A percentile compares a stretch with the other conserved stretches of the same genome.
phyloP scores from a whole-genome alignment of 352 stramenopile genomes.

The Pythium chondricola region DNA sequence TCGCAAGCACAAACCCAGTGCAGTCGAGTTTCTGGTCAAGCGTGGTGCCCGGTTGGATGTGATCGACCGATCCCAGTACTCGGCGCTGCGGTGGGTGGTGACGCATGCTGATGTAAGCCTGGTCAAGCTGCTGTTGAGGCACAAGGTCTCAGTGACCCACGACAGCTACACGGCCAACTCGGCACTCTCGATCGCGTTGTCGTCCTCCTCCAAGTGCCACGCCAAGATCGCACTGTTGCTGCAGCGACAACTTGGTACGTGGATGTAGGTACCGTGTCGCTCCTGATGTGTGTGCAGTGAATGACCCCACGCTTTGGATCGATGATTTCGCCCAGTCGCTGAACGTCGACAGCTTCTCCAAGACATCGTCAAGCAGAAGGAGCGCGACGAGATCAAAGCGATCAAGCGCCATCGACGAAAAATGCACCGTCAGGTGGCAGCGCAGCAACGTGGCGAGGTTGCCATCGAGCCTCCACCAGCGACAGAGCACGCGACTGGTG shows the following conservation, averaged over 20 bases:
- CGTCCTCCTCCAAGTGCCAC: conserved; percentile 26
- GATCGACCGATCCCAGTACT: conserved; percentile 38
- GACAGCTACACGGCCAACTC: conserved; percentile 45
- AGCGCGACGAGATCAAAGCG: conserved; percentile 27
- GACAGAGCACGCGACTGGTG: neutral
- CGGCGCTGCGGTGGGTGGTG: conserved; percentile 43
- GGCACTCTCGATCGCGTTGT: conserved; percentile 34
- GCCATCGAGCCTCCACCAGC: neutral
- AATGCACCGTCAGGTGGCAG: conserved; percentile 6
- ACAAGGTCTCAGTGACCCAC: conserved; percentile 34
- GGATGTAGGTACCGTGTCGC: no score
- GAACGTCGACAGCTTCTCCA: conserved; percentile 30
- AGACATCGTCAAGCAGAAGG: conserved; percentile 23
- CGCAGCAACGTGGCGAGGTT: neutral
- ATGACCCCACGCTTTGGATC: neutral
- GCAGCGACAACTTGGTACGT: conserved; percentile 36
- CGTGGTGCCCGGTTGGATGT: conserved; percentile 30
- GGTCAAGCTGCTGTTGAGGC: conserved; percentile 29
- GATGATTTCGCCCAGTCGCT: conserved; percentile 16
- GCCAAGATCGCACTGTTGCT: conserved; percentile 31
- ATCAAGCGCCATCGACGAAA: conserved; percentile 18
- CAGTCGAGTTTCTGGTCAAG: conserved; percentile 36
- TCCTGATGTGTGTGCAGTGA: neutral
- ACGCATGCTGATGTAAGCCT: conserved; percentile 28
- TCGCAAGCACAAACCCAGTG: conserved; percentile 32